Percentiles rank a stretch among this genome's conserved stretches.
Evolutionary conservation across 768 basidiomycete genomes (phyloP).

Genomic region (Podaxis rugospora): DNA sequence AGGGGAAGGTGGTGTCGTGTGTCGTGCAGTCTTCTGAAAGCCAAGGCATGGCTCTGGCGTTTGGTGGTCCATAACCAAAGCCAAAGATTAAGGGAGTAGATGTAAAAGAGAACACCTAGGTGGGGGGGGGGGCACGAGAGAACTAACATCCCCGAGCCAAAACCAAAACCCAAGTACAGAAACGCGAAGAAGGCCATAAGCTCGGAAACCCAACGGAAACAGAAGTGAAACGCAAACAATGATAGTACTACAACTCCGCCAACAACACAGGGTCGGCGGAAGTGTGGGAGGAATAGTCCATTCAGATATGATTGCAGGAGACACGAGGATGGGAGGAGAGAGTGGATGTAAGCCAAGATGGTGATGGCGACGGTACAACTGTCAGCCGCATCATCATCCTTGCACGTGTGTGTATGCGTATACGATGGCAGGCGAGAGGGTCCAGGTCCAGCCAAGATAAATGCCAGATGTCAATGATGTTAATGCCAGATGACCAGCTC

Average conservation of each 20-base stretch:
- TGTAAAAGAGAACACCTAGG: not conserved
- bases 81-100: not conserved
- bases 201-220: not conserved
- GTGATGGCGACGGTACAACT: not conserved
- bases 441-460: not conserved
- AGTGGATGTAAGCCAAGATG: not conserved
- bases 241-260: conserved; percentile 9
- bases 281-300: not conserved
- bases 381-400: not conserved
- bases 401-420: not conserved
- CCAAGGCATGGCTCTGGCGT: not conserved
- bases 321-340: conserved; percentile 7
- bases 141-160: not conserved
- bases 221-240: not conserved
- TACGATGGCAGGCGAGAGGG: not conserved
- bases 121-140: not conserved
- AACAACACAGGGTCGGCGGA: not conserved
- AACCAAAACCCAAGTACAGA: not conserved
- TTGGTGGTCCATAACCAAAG: not conserved
- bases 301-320: conserved; percentile 5
- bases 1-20: not conserved
- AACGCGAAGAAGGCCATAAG: not conserved
- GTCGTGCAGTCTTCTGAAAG: not conserved
- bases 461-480: not conserved
- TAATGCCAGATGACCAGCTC: not conserved